phyloP scores from a whole-genome alignment of 169 alveolate species.

The Prorocentrum cordatum region DNA sequence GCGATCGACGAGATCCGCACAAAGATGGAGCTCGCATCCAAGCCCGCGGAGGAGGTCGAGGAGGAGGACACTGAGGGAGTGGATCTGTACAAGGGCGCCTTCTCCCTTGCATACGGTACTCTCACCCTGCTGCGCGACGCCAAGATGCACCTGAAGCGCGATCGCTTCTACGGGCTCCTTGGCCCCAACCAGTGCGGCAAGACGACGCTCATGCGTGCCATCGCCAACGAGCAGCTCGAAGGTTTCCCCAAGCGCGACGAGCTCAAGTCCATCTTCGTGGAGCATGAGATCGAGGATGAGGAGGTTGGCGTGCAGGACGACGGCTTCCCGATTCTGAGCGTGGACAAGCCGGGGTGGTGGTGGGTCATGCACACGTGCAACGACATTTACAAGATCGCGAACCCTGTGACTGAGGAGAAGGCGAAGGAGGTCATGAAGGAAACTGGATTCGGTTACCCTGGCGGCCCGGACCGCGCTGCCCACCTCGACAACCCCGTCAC shows the following conservation, averaged over 20 bases:
- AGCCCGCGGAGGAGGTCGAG: conserved; percentile 65
- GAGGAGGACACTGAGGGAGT: conserved; percentile 69
- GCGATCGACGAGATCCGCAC: conserved; percentile 39
- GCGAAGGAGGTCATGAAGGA: conserved; percentile 58
- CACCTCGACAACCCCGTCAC: conserved; percentile 59
- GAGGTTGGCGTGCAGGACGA: conserved; percentile 61
- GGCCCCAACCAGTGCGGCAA: conserved; percentile 71
- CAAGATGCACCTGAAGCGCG: conserved; percentile 70
- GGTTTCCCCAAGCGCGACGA: conserved; percentile 71
- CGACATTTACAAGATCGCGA: conserved; percentile 59
- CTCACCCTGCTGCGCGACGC: conserved; percentile 70
- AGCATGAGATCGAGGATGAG: conserved; percentile 69
- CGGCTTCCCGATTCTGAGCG: conserved; percentile 47
- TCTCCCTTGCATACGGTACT: conserved; percentile 73
- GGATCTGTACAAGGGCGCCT: conserved; percentile 70
- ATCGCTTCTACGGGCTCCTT: not conserved
- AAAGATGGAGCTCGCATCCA: conserved; percentile 64
- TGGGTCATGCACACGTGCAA: conserved; percentile 70
- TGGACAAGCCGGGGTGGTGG: conserved; percentile 69
- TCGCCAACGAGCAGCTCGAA: conserved; percentile 67
- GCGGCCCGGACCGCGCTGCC: conserved; percentile 65
- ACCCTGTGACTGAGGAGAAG: conserved; percentile 39
- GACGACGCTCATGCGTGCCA: conserved; percentile 71
- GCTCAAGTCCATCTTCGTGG: conserved; percentile 59
- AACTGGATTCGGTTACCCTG: conserved; percentile 63